Conservation (phyloP, 371 early-diverging fungal genomes). For the Mucor velutinosus region DNA sequence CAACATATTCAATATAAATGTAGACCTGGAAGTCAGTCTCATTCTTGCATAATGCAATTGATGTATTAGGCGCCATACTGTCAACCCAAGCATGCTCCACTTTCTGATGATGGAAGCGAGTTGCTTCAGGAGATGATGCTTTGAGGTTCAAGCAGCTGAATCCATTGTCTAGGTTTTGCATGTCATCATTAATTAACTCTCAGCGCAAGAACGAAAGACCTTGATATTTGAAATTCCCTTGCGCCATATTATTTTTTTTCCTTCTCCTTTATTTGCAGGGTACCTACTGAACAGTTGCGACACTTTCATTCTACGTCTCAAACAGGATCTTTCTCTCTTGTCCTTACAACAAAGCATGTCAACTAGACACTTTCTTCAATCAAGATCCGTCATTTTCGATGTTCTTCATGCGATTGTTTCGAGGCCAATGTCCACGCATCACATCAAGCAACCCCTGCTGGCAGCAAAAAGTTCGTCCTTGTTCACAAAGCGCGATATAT, state of each 20-base stretch:
- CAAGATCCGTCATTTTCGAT: conserved; percentile 22
- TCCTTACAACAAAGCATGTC: conserved; percentile 3
- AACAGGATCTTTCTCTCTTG: background rate
- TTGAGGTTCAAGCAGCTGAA: background rate
- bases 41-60: background rate
- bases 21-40: no score
- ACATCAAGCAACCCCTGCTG: conserved; percentile 3
- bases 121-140: no score
- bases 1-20: background rate
- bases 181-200: background rate
- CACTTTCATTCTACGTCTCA: background rate
- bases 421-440: conserved; percentile 10
- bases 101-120: no score
- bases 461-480: background rate
- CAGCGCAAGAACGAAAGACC: background rate
- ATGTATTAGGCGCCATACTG: background rate
- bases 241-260: background rate
- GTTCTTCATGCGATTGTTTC: conserved; percentile 21
- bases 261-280: background rate
- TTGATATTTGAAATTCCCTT: conserved; percentile 1
- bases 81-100: background rate
- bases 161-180: background rate
- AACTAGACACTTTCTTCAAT: conserved; percentile 9
- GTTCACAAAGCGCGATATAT: background rate
- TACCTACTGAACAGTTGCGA: conserved; percentile 1